A percentile compares a stretch with the other conserved stretches of the same genome.
Evolutionary conservation across 192 early-diverging fungal genomes (phyloP).

Genomic region (Gaertneriomyces sp.): DNA sequence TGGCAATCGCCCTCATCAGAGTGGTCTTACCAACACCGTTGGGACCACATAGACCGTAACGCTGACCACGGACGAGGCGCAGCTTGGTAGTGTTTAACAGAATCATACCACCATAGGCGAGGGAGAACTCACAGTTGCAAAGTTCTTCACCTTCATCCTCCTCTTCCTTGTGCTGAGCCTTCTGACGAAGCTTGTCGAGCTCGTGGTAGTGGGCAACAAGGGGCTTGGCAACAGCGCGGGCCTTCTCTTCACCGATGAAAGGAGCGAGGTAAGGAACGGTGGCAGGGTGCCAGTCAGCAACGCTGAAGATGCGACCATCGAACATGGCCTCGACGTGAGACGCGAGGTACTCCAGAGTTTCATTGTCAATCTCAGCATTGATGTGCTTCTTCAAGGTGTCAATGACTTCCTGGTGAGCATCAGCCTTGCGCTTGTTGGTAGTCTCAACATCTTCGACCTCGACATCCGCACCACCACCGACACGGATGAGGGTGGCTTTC

Average conservation of each 20-base stretch:
- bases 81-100: conserved; percentile 65
- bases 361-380: conserved; percentile 41
- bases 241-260: conserved; percentile 53
- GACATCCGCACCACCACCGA: conserved; percentile 57
- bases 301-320: conserved; percentile 60
- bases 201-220: conserved; percentile 42
- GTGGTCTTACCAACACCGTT: conserved; percentile 86
- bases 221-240: conserved; percentile 46
- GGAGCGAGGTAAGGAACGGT: conserved; percentile 53
- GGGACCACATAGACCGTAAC: conserved; percentile 78
- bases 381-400: conserved; percentile 44
- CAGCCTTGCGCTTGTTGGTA: conserved; percentile 34
- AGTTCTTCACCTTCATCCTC: conserved; percentile 50
- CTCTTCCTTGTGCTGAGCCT: conserved; percentile 25
- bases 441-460: conserved; percentile 52
- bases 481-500: conserved; percentile 63
- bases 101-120: conserved; percentile 81
- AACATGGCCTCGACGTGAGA: conserved; percentile 58
- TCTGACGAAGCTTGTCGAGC: conserved; percentile 41
- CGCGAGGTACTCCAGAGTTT: conserved; percentile 54
- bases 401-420: conserved; percentile 32
- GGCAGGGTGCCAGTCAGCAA: conserved; percentile 63
- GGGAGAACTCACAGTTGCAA: conserved; percentile 78
- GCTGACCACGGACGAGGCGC: conserved; percentile 67
- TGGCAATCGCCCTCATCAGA: conserved; percentile 81